Conservation (phyloP, 2,329 filamentous ascomycete species). For the Clathrospora elynae region DNA sequence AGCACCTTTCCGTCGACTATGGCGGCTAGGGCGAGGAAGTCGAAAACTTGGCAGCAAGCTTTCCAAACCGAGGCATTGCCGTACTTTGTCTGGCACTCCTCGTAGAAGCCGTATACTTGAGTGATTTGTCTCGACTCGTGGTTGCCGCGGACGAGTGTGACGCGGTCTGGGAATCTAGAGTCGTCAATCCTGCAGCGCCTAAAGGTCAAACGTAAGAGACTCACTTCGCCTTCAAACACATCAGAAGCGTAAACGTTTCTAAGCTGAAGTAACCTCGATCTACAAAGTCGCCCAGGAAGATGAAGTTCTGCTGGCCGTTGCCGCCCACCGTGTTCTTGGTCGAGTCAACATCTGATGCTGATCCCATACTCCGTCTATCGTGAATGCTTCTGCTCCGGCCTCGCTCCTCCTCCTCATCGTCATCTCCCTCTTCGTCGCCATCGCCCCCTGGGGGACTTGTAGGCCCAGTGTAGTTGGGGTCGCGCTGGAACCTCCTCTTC, state of each 20-base stretch:
- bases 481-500: slow-evolving; percentile 60
- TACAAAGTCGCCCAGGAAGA: slow-evolving; percentile 73
- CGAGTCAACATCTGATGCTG: slow-evolving; percentile 49
- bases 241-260: slow-evolving; percentile 73
- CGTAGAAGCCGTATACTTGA: slow-evolving; percentile 99
- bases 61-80: slow-evolving; percentile 99
- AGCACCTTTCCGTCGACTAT: slow-evolving; percentile 99
- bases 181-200: slow-evolving; percentile 4
- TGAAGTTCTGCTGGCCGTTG: slow-evolving; percentile 69
- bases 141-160: slow-evolving; percentile 77
- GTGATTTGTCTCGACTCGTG: slow-evolving; percentile 99
- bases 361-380: slow-evolving; percentile 48
- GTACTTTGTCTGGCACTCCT: slow-evolving; percentile 98
- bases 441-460: slow-evolving; percentile 56
- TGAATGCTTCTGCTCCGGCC: slow-evolving; percentile 53
- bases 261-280: slow-evolving; percentile 76
- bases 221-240: slow-evolving; percentile 74
- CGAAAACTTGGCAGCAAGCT: slow-evolving; percentile 98
- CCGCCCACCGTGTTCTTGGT: slow-evolving; percentile 51
- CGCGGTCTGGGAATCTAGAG: slow-evolving; percentile 69
- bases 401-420: slow-evolving; percentile 56
- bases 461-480: slow-evolving; percentile 60
- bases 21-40: slow-evolving; percentile 95
- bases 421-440: slow-evolving; percentile 52
- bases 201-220: slow-evolving; percentile 20